Evolutionary conservation across 2,329 filamentous ascomycete species (phyloP).

Genomic region (Mycosphaerelloides madeirae): DNA sequence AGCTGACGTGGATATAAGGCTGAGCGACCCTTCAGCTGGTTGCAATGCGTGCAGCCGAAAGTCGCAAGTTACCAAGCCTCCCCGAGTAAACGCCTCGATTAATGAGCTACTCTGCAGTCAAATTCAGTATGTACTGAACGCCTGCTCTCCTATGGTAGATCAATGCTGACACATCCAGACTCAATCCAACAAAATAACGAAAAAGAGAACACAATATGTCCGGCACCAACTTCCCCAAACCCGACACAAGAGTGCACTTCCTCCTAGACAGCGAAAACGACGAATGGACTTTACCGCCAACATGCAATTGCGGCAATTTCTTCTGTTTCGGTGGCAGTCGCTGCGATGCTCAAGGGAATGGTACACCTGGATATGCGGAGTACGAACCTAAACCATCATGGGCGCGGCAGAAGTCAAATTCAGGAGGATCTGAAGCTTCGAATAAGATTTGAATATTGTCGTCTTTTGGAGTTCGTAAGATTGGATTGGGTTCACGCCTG

Average conservation of each 20-base stretch:
- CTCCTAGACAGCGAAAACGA: background rate
- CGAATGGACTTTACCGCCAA: slow-evolving; percentile 1
- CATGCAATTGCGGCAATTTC: slow-evolving; percentile 6
- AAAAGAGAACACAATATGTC: background rate
- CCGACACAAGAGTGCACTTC: slow-evolving; percentile 8
- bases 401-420: no score
- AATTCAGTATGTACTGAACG: background rate
- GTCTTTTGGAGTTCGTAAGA: no score
- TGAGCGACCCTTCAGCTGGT: no score
- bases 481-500: no score
- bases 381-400: slow-evolving; percentile 7
- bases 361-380: slow-evolving; percentile 4
- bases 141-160: no score
- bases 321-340: slow-evolving; percentile 7
- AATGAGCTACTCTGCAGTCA: background rate
- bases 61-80: background rate
- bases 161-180: no score
- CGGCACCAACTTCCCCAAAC: background rate
- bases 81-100: background rate
- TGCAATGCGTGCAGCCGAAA: background rate
- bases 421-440: background rate
- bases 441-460: no score
- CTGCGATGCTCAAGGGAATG: slow-evolving; percentile 3
- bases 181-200: background rate
- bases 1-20: no score